phyloP scores from a whole-genome alignment of 2,329 filamentous ascomycete genomes.

The Aspergillus sclerotialis region DNA sequence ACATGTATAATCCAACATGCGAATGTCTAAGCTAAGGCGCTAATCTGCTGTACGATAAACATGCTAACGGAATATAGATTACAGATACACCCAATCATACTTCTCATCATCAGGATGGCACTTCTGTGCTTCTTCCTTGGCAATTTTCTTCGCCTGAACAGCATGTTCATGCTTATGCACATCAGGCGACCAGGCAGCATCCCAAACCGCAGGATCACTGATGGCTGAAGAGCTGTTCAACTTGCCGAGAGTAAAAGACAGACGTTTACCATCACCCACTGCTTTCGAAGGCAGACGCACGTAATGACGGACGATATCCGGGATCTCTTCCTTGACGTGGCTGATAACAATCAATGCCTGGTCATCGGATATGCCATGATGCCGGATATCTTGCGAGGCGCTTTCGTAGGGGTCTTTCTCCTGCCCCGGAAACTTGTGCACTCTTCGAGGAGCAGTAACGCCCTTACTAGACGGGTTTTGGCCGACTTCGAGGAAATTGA shows the following conservation, averaged over 20 bases:
- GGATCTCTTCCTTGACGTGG: constrained; percentile 85
- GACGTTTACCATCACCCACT: constrained; percentile 7
- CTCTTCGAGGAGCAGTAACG: neutral
- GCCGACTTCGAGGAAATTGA: constrained; percentile 67
- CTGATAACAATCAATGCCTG: constrained; percentile 91
- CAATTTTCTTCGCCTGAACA: neutral
- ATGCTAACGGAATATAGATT: no score
- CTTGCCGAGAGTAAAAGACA: constrained; percentile 26
- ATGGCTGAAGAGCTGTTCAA: constrained; percentile 15
- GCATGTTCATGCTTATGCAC: constrained; percentile 6
- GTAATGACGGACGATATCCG: constrained; percentile 74
- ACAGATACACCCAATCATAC: neutral
- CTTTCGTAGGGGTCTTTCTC: constrained; percentile 6
- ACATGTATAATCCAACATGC: no score
- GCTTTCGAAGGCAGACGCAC: constrained; percentile 61
- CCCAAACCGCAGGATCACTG: constrained; percentile 19
- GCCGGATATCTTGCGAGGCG: constrained; percentile 10
- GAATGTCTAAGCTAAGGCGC: no score
- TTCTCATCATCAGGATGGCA: neutral
- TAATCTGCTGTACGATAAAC: no score
- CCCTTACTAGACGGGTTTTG: constrained; percentile 29
- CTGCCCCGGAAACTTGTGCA: constrained; percentile 13
- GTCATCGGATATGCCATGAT: constrained; percentile 54
- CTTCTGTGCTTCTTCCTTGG: neutral
- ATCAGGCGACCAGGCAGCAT: constrained; percentile 20